These are phyloP conservation scores for Dactylellina parvicollis DNA, from an alignment of 2,329 filamentous ascomycete genomes.

Conservation along the genomic window DNA sequence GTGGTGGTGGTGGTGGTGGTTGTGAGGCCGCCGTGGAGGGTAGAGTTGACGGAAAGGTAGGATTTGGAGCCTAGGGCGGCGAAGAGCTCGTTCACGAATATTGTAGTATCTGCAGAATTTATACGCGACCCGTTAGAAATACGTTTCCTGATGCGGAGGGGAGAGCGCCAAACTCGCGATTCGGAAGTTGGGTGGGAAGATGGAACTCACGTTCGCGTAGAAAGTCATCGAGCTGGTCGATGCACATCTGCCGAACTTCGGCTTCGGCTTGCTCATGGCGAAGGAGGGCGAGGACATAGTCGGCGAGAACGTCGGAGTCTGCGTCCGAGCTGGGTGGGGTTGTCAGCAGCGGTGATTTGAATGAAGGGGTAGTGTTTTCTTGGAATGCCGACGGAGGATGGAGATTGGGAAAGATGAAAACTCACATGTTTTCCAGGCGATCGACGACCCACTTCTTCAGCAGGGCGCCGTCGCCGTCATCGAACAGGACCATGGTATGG, in stretches of 20 bases:
- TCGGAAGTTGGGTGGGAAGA: neutral
- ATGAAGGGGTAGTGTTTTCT: constrained; percentile 7
- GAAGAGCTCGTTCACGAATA: constrained; percentile 78
- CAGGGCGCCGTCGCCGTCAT: constrained; percentile 70
- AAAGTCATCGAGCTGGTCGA: constrained; percentile 79
- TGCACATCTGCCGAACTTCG: constrained; percentile 74
- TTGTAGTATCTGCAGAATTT: constrained; percentile 65
- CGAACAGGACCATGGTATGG: constrained; percentile 68
- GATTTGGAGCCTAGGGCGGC: constrained; percentile 71
- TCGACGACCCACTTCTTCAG: constrained; percentile 82
- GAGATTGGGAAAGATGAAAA: constrained; percentile 46
- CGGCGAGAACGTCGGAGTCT: constrained; percentile 81
- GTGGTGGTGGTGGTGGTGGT: constrained; percentile 64
- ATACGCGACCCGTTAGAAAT: constrained; percentile 12
- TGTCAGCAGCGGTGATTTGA: neutral
- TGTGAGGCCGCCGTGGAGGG: constrained; percentile 60
- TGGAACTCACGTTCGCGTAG: constrained; percentile 72
- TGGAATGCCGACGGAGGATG: neutral
- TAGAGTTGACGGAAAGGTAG: constrained; percentile 65
- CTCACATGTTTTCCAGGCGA: constrained; percentile 78
- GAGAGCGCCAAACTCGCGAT: too few species aligned
- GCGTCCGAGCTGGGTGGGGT: constrained; percentile 72
- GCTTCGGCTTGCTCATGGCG: constrained; percentile 73
- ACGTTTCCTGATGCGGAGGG: neutral
- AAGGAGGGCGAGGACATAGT: constrained; percentile 82